Base-by-base conservation (phyloP, 2,329 filamentous ascomycete species). In the Hypoxylon sp. region DNA sequence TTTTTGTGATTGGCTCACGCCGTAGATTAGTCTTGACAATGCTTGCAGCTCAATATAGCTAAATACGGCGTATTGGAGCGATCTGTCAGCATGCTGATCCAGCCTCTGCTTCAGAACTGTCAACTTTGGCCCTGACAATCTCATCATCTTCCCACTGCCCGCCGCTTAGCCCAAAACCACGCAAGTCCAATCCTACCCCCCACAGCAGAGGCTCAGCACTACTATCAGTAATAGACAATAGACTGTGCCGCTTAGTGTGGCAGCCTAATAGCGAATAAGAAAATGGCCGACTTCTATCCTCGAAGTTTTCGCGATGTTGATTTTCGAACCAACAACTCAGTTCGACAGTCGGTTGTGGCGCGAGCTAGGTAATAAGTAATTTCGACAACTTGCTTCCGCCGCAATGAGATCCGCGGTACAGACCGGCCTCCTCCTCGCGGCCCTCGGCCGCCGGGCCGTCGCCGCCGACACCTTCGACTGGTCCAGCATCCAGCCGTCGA, bases 381-480 rank as follows among this genome's bases (percentile, higher is more conserved):
- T 50, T 26, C 28, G 15, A 32, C 26, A 11, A 46, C 26, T 24
- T 22, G n/a, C 22, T 22, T 11, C 22, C 26, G 30, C n/a, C 19
- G 19, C 26, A 4, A 67, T 64, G 64, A 62, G 32, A 17, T 54
- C 34, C n/a, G 15, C 26, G 5, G 15, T 51, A 26, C 8, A 55
- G 11, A 22, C 28, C 30, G 57, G 55, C 51, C 28, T 67, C 51
- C 30, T 67, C 6, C 11, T 62, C 34, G 57, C 50, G 19, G 20
- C 47, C 17, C 37, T 56, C 28, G 41, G 64, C 34, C 54, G n/a
- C 5, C 53, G 50, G 24, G 24, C 24, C 26, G 54, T 50, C 15
- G 37, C 47, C 17, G 65, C 59, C 11, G 53, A 56, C 22, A 39
- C 41, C 37, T 80, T 81, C 63, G 64, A 79, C 62, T 81, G 80